These are phyloP conservation scores for Plasmodium malariae DNA, from an alignment of 169 alveolate genomes.

Conservation along the genomic window DNA sequence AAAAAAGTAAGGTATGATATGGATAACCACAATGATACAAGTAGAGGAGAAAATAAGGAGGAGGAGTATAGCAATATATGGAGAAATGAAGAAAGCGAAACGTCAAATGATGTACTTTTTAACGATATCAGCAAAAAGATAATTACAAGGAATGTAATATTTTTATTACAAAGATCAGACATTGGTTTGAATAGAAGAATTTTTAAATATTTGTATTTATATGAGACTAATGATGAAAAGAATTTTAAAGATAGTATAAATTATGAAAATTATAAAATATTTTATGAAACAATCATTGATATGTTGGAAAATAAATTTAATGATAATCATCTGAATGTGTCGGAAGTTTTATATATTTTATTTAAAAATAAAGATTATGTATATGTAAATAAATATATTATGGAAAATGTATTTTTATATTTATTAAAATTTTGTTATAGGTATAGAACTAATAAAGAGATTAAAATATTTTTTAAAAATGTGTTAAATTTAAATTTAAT, in stretches of 20 bases:
- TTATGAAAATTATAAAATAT: slow-evolving; percentile 31
- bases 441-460: slow-evolving; percentile 2
- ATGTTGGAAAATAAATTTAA: slow-evolving; percentile 40
- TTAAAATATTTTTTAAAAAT: slow-evolving; percentile 20
- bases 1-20: not conserved
- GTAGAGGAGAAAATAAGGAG: not conserved
- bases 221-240: slow-evolving; percentile 58
- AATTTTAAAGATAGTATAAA: slow-evolving; percentile 21
- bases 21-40: not conserved
- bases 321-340: slow-evolving; percentile 1
- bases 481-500: slow-evolving; percentile 39
- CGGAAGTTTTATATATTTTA: slow-evolving; percentile 30
- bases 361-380: slow-evolving; percentile 39
- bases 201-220: slow-evolving; percentile 33
- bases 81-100: not conserved
- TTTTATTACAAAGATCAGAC: slow-evolving; percentile 35
- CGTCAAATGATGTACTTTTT: slow-evolving; percentile 1
- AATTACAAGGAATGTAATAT: slow-evolving; percentile 41
- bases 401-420: slow-evolving; percentile 29
- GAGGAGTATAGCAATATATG: not conserved
- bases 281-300: slow-evolving; percentile 30
- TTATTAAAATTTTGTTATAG: slow-evolving; percentile 44
- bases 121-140: slow-evolving; percentile 54
- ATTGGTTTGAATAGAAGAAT: slow-evolving; percentile 60
- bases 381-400: slow-evolving; percentile 24